A percentile compares a stretch with the other conserved stretches of the same genome.
phyloP scores from a whole-genome alignment of 768 basidiomycete genomes.

The Asterophora lycoperdoides region DNA sequence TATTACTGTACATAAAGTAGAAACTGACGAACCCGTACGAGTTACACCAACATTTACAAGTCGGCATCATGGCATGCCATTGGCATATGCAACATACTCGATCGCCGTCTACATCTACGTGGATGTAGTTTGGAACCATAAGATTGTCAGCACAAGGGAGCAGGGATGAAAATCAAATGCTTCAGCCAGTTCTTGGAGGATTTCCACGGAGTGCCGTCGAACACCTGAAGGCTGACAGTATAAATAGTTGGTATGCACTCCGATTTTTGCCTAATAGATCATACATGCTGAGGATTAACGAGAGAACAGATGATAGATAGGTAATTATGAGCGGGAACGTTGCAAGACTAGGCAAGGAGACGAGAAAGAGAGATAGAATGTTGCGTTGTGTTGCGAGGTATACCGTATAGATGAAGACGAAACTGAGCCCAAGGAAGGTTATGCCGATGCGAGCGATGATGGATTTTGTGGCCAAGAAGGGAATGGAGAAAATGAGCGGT shows the following conservation, averaged over 20 bases:
- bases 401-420: background rate
- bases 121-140: no score
- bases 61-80: no score
- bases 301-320: background rate
- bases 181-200: no score
- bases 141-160: no score
- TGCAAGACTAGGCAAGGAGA: background rate
- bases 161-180: no score
- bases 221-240: no score
- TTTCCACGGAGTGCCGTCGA: no score
- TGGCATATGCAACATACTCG: no score
- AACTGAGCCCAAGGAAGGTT: background rate
- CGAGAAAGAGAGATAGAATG: background rate
- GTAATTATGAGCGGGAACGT: background rate
- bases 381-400: no score
- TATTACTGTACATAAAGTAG: slow-evolving; percentile 8
- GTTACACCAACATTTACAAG: no score
- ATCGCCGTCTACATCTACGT: no score
- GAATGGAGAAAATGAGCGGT: background rate
- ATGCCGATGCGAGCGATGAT: background rate
- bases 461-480: background rate
- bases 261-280: background rate
- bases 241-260: no score
- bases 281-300: slow-evolving; percentile 3
- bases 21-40: background rate